Base-by-base conservation (phyloP, 169 alveolate species). In the Eimeria nieschulzi region DNA sequence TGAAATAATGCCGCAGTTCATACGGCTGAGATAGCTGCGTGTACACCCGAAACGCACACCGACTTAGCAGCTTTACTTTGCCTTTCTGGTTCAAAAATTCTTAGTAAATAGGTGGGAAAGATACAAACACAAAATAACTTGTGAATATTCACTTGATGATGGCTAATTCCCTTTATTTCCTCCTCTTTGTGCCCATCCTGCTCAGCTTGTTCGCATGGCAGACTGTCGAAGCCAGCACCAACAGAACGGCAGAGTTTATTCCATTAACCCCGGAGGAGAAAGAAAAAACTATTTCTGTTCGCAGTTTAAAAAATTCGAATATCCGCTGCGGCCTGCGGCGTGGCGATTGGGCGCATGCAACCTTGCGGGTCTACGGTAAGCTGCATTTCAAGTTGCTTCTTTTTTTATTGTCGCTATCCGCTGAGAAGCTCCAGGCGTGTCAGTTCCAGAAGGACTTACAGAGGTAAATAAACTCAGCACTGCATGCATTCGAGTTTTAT, bases 261-360 rank as follows among this genome's bases (percentile, higher is more conserved):
- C 46, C 75, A 17, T 66, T 66, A 21, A 66, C 13, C 21, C 9
- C n/a, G 21, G 75, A 66, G 26, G 75, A 66, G 5, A 21, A 17
- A 8, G 46, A 66, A 21, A 0, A 66, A 21, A 25, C 1, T 21
- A 15, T n/a, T 66, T 19, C 75, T 9, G n/a, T 66, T 15, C 75
- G 75, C 21, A 66, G 10, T 66, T 21, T 17, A 15, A 66, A 66
- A 21, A 21, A 8, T 66, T 9, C 15, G 13, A 66, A 66, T 66
- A 0, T 17, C n/a, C 13, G 26, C n/a, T 15, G 75, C 75, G 26
- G 26, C 39, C 13, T 12, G 33, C 15, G 33, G 33, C 15, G 21
- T 17, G 75, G 75, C 75, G 75, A 66, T 25, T 66, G 75, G 75
- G 21, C 7, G 33, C 75, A 66, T n/a, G 26, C 75, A 12, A 66